Base-by-base conservation (phyloP, 2,329 filamentous ascomycete species). In the Fusarium robinianum region DNA sequence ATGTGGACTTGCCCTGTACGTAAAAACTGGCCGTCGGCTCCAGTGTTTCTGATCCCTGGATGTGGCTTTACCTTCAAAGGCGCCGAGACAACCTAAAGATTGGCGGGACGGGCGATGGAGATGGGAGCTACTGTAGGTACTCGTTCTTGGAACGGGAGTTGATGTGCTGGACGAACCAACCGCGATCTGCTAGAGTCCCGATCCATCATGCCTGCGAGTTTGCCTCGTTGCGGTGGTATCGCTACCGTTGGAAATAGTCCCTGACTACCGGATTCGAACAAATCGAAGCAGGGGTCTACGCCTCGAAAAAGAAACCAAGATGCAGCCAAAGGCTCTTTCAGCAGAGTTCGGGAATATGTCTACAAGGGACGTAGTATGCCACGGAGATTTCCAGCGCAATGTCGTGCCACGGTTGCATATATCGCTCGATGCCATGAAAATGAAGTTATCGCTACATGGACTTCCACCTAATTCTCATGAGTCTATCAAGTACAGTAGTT, bases 361-460 rank as follows among this genome's bases (percentile, higher is more conserved):
- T n/a, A n/a, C n/a, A n/a, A n/a, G n/a, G n/a, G n/a, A n/a, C 41
- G 51, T 44, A 34, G 47, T 42, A 55, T 55, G 4, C 22, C 17
- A 52, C 39, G 42, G 51, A 47, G 39, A 49, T 29, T 52, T 29
- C 42, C 38, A 55, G 39, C 38, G 24, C 27, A 22, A 29, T 37
- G 48, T 59, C 56, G 53, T 60, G 47, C 45, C 56, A 59, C 53
- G 19, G 26, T 29, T 53, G 51, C 56, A 59, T 53, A 37, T 39
- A 46, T 53, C 41, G 37, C 32, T 55, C 11, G 29, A 52, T 49
- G 15, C 23, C 27, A 15, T 36, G 32, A 41, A 25, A 26, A 25
- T 22, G 22, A 25, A 16, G 55, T 42, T 16, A 44, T 45, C 51
- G 46, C 51, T 37, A 33, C 23, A 27, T 29, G 37, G 39, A 44